A percentile compares a stretch with the other conserved stretches of the same genome.
phyloP scores from a whole-genome alignment of 495 filamentous ascomycete genomes.

The Opeltia flavorubescens region DNA sequence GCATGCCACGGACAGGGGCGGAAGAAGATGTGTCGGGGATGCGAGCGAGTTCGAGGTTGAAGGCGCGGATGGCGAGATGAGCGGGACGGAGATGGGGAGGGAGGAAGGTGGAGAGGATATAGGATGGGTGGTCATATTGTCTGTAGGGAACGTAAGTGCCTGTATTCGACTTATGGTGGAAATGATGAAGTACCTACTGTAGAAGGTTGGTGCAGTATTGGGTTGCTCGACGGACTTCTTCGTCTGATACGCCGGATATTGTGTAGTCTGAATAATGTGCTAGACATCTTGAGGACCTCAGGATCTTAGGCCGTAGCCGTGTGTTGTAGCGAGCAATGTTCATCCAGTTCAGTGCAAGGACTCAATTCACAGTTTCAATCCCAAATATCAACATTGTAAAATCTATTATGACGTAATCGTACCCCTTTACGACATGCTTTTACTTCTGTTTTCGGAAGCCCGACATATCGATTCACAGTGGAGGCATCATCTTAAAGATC shows the following conservation, averaged over 20 bases:
- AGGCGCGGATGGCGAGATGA: conserved; percentile 79
- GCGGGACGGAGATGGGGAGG: conserved; percentile 55
- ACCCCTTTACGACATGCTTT: too few relatives aligned
- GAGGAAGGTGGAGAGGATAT: conserved; percentile 72
- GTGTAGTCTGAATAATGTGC: conserved; percentile 8
- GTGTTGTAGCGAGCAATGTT: not conserved
- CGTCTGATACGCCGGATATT: conserved; percentile 16
- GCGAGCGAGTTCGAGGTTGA: conserved; percentile 81
- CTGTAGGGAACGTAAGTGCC: conserved; percentile 24
- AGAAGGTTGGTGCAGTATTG: conserved; percentile 43
- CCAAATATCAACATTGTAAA: too few relatives aligned
- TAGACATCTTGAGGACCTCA: not conserved
- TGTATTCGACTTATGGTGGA: not conserved
- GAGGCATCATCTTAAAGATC: too few relatives aligned
- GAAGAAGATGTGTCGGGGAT: conserved; percentile 79
- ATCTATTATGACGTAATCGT: too few relatives aligned
- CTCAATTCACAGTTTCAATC: too few relatives aligned
- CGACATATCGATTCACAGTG: too few relatives aligned
- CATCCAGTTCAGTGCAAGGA: too few relatives aligned
- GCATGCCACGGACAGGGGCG: conserved; percentile 65
- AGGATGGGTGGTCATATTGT: conserved; percentile 75
- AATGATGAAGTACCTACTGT: conserved; percentile 25
- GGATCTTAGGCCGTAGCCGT: not conserved
- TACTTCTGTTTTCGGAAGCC: too few relatives aligned
- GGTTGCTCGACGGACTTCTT: conserved; percentile 37